Base-by-base conservation (phyloP, 2,329 filamentous ascomycete species). In the Xenosphaeropsis pyriputrescens region DNA sequence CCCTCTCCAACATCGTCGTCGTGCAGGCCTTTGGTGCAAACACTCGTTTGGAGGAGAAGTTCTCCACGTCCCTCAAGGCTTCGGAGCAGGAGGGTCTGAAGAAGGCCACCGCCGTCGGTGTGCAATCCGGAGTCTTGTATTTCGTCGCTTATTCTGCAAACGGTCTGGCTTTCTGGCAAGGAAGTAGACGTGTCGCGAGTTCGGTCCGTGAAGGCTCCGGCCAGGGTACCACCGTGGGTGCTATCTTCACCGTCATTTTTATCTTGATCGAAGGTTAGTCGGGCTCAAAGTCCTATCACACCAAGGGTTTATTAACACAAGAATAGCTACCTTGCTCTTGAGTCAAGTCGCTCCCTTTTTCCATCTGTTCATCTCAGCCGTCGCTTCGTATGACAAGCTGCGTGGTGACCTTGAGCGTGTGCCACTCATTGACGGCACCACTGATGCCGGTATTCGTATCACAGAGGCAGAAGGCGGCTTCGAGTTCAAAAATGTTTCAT, bases 291-390 rank as follows among this genome's bases (percentile, higher is more conserved):
- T 36, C 14, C 26, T 22, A 34, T 12, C 18, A 32, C 6, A 16
- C 6, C 9, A 6, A n/a, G 33, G 18, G 15, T 8, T 36, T 32
- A 32, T 34, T 13, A n/a, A n/a, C n/a, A 29, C 15, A 16, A 29
- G 29, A 3, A 33, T 15, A 49, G 47, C 46, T 22, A 43, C 72
- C 7, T 70, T 80, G 35, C 65, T 79, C 26, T 61, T 80, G 17
- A 72, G 75, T 19, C 67, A 68, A 37, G 71, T 79, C 36, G 74
- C 73, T 0, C 76, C 76, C 0, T 66, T 79, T 35, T 56, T 81
- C 12, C 72, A 75, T 12, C 66, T 75, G 9, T 69, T 80, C 22
- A 68, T 69, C 2, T 62, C 67, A 22, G 74, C 75, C 1, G 64
- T 71, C 2, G 63, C 70, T 2, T 57, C 75, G 1, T 82, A 70